Evolutionary conservation across 768 basidiomycete genomes (phyloP).

Genomic region (Suillus americanus): DNA sequence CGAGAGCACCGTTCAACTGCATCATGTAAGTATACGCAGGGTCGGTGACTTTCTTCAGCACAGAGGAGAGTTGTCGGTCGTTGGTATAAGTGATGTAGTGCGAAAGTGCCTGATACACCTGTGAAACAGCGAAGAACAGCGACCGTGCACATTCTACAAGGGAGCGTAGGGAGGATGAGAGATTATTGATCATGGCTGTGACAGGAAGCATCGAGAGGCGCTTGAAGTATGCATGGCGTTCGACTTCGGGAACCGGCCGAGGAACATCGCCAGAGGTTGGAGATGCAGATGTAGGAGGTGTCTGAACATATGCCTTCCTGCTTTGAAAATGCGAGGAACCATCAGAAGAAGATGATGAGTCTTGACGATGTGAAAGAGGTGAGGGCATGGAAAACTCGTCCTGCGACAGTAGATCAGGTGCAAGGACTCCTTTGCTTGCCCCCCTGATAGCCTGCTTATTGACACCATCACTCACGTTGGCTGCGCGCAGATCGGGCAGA

Average conservation of each 20-base stretch:
- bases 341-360: conserved; percentile 43
- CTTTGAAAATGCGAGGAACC: conserved; percentile 21
- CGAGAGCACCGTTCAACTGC: conserved; percentile 83
- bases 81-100: conserved; percentile 84
- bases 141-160: conserved; percentile 90
- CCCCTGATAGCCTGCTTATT: conserved; percentile 28
- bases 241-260: conserved; percentile 58
- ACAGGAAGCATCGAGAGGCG: conserved; percentile 79
- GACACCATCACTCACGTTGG: conserved; percentile 38
- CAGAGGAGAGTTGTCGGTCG: conserved; percentile 78
- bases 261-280: conserved; percentile 36
- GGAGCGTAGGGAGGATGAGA: conserved; percentile 67
- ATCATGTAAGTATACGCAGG: conserved; percentile 81
- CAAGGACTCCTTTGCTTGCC: conserved; percentile 2
- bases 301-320: conserved; percentile 27
- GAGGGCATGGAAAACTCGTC: conserved; percentile 39
- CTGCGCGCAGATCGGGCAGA: conserved; percentile 75
- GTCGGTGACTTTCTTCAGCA: conserved; percentile 82
- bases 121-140: conserved; percentile 88
- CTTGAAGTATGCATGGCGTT: conserved; percentile 92
- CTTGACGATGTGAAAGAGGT: conserved; percentile 44
- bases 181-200: conserved; percentile 56
- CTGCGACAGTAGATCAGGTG: conserved; percentile 13
- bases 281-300: conserved; percentile 36
- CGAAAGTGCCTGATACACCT: conserved; percentile 85